Conservation (phyloP, 2,329 filamentous ascomycete genomes). For the Colletotrichum sp. region DNA sequence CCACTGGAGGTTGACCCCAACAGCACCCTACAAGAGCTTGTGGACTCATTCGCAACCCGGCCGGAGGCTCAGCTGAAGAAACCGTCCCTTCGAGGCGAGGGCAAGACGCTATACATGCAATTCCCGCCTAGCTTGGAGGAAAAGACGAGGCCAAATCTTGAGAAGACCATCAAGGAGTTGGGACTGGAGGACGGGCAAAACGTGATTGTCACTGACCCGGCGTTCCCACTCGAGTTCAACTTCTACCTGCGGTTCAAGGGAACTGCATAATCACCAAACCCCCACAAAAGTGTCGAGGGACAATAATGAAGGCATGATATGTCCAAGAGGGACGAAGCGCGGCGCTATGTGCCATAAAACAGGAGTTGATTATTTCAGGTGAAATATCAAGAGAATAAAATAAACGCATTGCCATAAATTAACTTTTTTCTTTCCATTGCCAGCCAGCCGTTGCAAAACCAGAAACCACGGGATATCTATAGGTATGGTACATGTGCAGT, state of each 20-base stretch:
- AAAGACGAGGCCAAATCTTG: slow-evolving; percentile 82
- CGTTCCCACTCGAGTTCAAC: slow-evolving; percentile 75
- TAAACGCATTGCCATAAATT: background rate
- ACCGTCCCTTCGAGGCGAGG: slow-evolving; percentile 80
- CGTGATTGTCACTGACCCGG: slow-evolving; percentile 91
- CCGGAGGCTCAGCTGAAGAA: slow-evolving; percentile 95
- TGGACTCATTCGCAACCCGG: slow-evolving; percentile 81
- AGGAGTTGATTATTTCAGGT: background rate
- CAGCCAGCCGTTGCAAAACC: slow-evolving; percentile 15
- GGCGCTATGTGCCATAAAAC: background rate
- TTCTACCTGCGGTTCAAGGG: slow-evolving; percentile 57
- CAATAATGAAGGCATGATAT: slow-evolving; percentile 8
- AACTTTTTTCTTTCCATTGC: slow-evolving; percentile 18
- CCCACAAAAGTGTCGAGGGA: background rate
- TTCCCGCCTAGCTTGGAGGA: slow-evolving; percentile 81
- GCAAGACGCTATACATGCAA: slow-evolving; percentile 90
- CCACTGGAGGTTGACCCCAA: slow-evolving; percentile 74
- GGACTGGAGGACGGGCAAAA: slow-evolving; percentile 80
- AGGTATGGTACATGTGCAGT: slow-evolving; percentile 20
- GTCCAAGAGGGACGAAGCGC: background rate
- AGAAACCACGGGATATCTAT: slow-evolving; percentile 21
- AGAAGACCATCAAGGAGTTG: slow-evolving; percentile 77
- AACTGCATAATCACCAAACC: slow-evolving; percentile 1
- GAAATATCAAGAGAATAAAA: background rate
- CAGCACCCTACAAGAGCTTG: slow-evolving; percentile 79